Conservation (phyloP, 768 basidiomycete species). For the Mycena rosella region DNA sequence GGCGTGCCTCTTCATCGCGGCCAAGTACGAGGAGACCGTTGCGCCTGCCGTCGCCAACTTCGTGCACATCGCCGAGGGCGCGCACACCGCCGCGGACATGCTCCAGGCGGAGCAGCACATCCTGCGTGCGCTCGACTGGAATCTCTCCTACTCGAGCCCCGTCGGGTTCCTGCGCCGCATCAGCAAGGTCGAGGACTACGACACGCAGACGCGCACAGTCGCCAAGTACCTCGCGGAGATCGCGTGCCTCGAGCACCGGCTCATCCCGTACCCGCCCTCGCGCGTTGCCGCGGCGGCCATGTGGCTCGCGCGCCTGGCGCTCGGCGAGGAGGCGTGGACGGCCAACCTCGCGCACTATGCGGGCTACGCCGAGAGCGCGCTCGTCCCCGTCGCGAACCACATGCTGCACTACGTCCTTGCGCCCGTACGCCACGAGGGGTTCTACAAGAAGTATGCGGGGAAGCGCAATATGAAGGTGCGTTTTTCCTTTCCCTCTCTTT, state of each 20-base stretch:
- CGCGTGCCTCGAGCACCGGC: slow-evolving; percentile 81
- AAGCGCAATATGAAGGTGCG: slow-evolving; percentile 87
- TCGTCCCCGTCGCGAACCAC: slow-evolving; percentile 84
- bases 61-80: slow-evolving; percentile 81
- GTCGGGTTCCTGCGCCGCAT: slow-evolving; percentile 90
- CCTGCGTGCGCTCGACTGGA: slow-evolving; percentile 87
- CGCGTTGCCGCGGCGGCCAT: slow-evolving; percentile 85
- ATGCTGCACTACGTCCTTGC: slow-evolving; percentile 92
- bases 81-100: slow-evolving; percentile 84
- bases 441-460: slow-evolving; percentile 90
- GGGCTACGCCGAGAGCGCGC: slow-evolving; percentile 82
- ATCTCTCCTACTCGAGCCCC: slow-evolving; percentile 88
- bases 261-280: slow-evolving; percentile 82
- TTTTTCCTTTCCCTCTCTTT: background rate
- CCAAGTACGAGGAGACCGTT: slow-evolving; percentile 94
- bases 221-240: slow-evolving; percentile 95
- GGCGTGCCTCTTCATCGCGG: slow-evolving; percentile 87
- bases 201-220: slow-evolving; percentile 85
- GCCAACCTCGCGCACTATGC: slow-evolving; percentile 91
- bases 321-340: slow-evolving; percentile 85
- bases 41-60: slow-evolving; percentile 89
- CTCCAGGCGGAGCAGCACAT: slow-evolving; percentile 92
- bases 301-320: slow-evolving; percentile 86
- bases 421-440: slow-evolving; percentile 77
- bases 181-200: slow-evolving; percentile 94